Base-by-base conservation (phyloP, 768 basidiomycete species). In the Pilatotrama ljubarskyi region DNA sequence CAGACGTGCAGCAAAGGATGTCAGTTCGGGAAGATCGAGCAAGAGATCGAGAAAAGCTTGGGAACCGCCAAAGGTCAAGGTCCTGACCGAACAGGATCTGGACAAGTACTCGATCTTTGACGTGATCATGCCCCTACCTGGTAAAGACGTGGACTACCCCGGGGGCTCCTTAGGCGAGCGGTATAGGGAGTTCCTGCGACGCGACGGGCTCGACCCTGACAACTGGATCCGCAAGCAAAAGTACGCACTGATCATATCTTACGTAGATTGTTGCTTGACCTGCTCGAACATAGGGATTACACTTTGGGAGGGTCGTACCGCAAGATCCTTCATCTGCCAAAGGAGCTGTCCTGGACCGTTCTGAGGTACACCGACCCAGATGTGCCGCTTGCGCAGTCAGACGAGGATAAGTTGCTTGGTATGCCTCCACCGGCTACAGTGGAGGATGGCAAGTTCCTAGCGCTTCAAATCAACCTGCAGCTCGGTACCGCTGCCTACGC, bases 41-140 rank as follows among this genome's bases (percentile, higher is more conserved):
- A 72, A 64, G 60, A 72, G 66, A 42, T 61, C 69, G 50, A 82
- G 67, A 43, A 75, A 84, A 59, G 82, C 83, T n/a, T 90, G 85
- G 77, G 77, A 83, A 46, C 72, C 88, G 13, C 85, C 85, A 22
- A 84, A 81, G 41, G 85, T 97, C 57, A 93, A 90, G 74, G 85
- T 86, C 3, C 74, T 99, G 54, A 86, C 86, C 0, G 84, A 84
- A 64, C 89, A 81, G 17, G 93, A 98, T 70, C 73, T 94, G 46
- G 78, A 84, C 67, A 85, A 89, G 57, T 90, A 95, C 74, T 84
- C 87, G 15, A 93, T 98, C 62, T 93, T 93, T 68, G 96, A 99
- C 73, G 91, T 98, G 56, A 84, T 98, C 62, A 93, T 98, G 88
- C 95, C 97, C n/a, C 77, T 98, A 18, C 95, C 97, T 26, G 97